Evolutionary conservation across 257 asterid genomes (phyloP).

Genomic region (Solanum chmielewskii): DNA sequence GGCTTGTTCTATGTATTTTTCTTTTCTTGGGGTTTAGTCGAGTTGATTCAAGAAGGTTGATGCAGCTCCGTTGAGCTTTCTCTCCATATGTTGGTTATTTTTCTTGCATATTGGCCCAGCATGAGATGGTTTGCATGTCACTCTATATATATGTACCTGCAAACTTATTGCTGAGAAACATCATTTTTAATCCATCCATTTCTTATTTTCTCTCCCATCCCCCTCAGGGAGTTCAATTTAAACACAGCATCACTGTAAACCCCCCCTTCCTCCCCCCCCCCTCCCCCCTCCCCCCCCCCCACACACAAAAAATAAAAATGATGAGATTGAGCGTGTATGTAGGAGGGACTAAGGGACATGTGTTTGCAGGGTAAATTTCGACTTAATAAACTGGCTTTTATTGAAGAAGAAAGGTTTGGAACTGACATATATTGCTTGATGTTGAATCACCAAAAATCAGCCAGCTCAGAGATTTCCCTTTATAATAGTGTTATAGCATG

Average conservation of each 20-base stretch:
- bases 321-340: neutral
- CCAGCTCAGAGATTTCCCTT: neutral
- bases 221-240: neutral
- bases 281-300: neutral
- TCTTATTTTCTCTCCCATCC: neutral
- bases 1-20: neutral
- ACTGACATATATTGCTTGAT: neutral
- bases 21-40: neutral
- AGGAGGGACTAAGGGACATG: neutral
- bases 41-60: neutral
- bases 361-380: neutral
- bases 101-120: neutral
- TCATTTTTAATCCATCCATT: neutral
- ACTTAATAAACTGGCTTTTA: neutral
- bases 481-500: neutral
- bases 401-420: neutral
- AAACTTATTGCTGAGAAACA: neutral
- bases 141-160: neutral
- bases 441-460: neutral
- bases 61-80: neutral
- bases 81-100: neutral
- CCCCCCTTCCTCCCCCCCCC: neutral
- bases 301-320: neutral
- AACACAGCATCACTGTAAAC: neutral
- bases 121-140: neutral